Evolutionary conservation across 768 basidiomycete species (phyloP).

Genomic region (Pleurotus salmoneostramineus): DNA sequence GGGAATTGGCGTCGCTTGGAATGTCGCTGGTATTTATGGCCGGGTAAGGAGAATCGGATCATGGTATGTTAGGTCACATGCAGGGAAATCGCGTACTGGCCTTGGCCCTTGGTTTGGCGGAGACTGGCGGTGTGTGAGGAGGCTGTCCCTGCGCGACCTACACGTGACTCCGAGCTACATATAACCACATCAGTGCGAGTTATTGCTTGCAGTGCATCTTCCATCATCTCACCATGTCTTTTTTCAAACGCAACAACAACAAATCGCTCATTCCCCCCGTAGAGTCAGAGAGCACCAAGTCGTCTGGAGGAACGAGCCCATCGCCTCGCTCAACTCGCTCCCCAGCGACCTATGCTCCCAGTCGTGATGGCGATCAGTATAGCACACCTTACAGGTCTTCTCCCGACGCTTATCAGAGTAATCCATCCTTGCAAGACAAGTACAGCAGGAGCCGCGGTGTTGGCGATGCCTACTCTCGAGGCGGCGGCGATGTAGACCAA

Average conservation of each 20-base stretch:
- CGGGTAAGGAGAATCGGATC: too few species aligned
- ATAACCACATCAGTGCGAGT: background rate
- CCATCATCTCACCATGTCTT: conserved; percentile 44
- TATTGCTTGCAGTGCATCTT: conserved; percentile 10
- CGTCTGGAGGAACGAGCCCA: conserved; percentile 24
- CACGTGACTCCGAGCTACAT: conserved; percentile 5
- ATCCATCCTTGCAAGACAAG: conserved; percentile 30
- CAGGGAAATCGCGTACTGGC: too few species aligned
- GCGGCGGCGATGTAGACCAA: conserved; percentile 51
- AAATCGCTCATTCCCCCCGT: conserved; percentile 69
- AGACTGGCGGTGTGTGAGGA: too few species aligned
- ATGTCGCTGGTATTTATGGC: too few species aligned
- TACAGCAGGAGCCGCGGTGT: conserved; percentile 51
- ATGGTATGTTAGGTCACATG: too few species aligned
- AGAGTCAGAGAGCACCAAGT: conserved; percentile 24
- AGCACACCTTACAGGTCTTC: conserved; percentile 18
- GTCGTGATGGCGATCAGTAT: conserved; percentile 65
- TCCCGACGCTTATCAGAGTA: conserved; percentile 7
- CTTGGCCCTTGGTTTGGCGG: too few species aligned
- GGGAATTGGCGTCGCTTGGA: too few species aligned
- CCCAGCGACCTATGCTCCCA: conserved; percentile 62
- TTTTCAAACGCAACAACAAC: conserved; percentile 62
- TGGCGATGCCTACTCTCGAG: conserved; percentile 66
- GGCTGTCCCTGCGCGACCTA: background rate
- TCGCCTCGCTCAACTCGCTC: conserved; percentile 44